Evolutionary conservation across 2,329 filamentous ascomycete genomes (phyloP).

Genomic region (Cladosporium sphaerospermum): DNA sequence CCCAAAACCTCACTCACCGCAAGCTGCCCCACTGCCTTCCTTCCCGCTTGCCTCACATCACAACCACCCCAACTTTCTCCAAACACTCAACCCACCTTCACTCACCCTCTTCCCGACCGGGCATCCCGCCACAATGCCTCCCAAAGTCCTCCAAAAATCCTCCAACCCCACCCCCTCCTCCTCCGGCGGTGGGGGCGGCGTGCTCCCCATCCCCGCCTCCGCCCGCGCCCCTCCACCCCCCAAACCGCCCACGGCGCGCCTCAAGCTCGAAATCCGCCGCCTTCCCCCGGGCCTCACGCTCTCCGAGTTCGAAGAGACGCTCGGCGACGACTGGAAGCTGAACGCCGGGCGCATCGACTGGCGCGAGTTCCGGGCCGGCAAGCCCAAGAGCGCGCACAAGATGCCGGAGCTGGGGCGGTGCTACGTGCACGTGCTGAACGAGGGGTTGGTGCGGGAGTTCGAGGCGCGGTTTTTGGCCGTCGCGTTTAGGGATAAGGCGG

Average conservation of each 20-base stretch:
- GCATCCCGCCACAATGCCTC: slow-evolving; percentile 22
- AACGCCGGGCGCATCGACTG: slow-evolving; percentile 82
- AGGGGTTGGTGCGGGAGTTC: slow-evolving; percentile 60
- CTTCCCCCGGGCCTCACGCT: slow-evolving; percentile 81
- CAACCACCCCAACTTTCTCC: neutral
- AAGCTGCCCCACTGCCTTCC: neutral
- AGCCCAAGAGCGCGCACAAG: slow-evolving; percentile 83
- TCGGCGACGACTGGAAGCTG: slow-evolving; percentile 75
- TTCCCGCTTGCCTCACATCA: neutral
- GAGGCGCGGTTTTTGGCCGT: slow-evolving; percentile 63
- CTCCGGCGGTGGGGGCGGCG: slow-evolving; percentile 16
- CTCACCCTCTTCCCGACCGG: neutral
- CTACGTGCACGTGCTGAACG: slow-evolving; percentile 74
- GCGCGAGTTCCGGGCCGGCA: slow-evolving; percentile 66
- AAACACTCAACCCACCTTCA: neutral
- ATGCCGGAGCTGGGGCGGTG: slow-evolving; percentile 72
- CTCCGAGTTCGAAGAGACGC: slow-evolving; percentile 62
- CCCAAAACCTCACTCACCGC: no score
- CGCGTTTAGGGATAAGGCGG: slow-evolving; percentile 75
- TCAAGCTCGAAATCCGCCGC: slow-evolving; percentile 79
- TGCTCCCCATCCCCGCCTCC: slow-evolving; percentile 28
- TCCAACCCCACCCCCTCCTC: slow-evolving; percentile 26
- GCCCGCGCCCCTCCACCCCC: slow-evolving; percentile 21
- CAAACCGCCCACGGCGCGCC: slow-evolving; percentile 52
- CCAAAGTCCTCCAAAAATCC: slow-evolving; percentile 28